Base-by-base conservation (phyloP, 495 filamentous ascomycete species). In the Aspergillus leporis region DNA sequence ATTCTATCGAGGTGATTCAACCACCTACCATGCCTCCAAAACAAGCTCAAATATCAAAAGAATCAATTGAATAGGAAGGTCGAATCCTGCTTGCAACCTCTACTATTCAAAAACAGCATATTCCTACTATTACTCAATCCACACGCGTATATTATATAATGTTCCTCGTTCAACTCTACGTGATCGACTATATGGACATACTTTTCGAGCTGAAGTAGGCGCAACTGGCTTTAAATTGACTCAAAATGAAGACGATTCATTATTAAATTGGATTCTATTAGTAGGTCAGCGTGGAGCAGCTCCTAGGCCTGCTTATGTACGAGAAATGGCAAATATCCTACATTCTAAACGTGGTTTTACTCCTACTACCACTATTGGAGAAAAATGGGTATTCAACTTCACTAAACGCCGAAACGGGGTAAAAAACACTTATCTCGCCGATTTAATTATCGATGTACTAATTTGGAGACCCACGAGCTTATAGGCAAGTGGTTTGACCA, bases 281-380 rank as follows among this genome's bases (percentile, higher is more conserved):
- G 3, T 46, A 51, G 56, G 74, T 58, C 13, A 32, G 31, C 51
- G 51, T 51, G 45, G 53, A 56, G 53, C 53, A 56, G 3, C 53
- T 32, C 53, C 40, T 21, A 22, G 40, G 28, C 40, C 53, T 51
- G 32, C n/a, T 64, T 41, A 58, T 64, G 23, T 78, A 14, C 58
- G 61, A 74, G 71, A 78, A 70, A 79, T 78, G 58, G 75, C 74
- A 18, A 68, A 76, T 65, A 53, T 59, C 53, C 63, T 79, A 16
- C 67, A 70, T 21, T 30, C 46, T 49, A 31, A n/a, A 18, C 21
- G 40, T 46, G 40, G 30, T 56, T 46, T 47, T 56, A 56, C 53
- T 22, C 36, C 53, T n/a, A 45, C 45, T 48, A 38, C 31, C 19
- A 28, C 40, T 23, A 38, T 56, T 56, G 38, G 53, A 30, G 18